Evolutionary conservation across 2,329 filamentous ascomycete species (phyloP), one percentile per base, ranked within the genome.

Genomic region (Mariannaea elegans): DNA sequence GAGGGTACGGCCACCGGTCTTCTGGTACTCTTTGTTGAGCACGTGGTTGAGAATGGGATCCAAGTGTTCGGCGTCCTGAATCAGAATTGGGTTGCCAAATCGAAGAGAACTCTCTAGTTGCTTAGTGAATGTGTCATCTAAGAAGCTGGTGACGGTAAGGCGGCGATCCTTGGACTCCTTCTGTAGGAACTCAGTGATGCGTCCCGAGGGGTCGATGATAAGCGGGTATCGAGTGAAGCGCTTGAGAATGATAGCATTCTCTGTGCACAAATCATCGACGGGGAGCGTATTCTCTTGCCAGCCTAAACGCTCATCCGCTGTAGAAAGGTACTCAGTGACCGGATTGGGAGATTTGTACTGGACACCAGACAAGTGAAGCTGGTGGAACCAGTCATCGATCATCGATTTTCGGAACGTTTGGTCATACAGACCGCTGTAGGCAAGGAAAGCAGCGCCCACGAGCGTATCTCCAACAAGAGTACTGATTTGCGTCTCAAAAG

Each of bases 11-110:
- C 95, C 95, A 68, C 95, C 95, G 24, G 96, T 99, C 81, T 94
- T 96, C 78, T 99, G 96, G 77, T 99, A 99, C 74, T 99, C 95
- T 77, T 99, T 99, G 81, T 99, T 99, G 77, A 99, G 87, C 56
- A 99, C 94, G 71, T 99, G 95, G 73, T 98, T 99, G 70, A 99
- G 88, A 60, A 99, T 94, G 1, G 96, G 96, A 73, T 99, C 95
- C 57, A 99, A 82, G 75, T 99, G 92, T 78, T 99, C 96, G 1
- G 95, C 96, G 76, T 99, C 95, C 77, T 99, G 95, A 61, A 99
- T 99, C 62, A 99, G 87, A 67, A 99, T 99, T 1, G 95, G 94
- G 73, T 99, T 99, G 72, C 95, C 95, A 78, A 99, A 99, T 73
- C 95, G 92, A 63, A 99, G 84, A 16, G 95, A 95, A 73, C 94